These are phyloP conservation scores for Dendrobium nobile DNA, from an alignment of 106 monocot genomes.

Conservation along the genomic window DNA sequence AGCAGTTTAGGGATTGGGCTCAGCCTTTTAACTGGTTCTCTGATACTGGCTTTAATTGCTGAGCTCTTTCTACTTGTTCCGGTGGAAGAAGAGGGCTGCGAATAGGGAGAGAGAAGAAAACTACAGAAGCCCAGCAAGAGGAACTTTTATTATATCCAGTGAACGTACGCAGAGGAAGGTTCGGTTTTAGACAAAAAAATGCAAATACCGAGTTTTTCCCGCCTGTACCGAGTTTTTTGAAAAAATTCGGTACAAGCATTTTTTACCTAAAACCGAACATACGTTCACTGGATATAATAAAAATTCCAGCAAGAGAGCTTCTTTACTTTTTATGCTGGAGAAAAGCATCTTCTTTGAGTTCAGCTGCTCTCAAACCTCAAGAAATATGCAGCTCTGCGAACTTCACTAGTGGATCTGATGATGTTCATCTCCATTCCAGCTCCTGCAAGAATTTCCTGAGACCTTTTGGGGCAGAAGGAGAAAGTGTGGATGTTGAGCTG, in stretches of 20 bases:
- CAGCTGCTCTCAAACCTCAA: conserved; percentile 44
- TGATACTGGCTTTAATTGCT: conserved; percentile 47
- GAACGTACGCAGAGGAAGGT: no score
- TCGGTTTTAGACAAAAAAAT: no score
- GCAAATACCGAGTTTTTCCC: no score
- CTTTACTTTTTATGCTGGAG: conserved; percentile 46
- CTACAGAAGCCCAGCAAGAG: conserved; percentile 11
- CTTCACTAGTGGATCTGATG: conserved; percentile 3
- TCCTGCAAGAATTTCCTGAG: conserved; percentile 21
- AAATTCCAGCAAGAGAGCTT: conserved; percentile 30
- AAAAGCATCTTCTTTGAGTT: conserved; percentile 33
- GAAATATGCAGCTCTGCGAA: conserved; percentile 1
- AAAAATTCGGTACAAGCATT: no score
- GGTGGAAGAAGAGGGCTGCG: conserved; percentile 52
- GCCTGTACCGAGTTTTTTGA: no score
- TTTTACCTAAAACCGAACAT: no score
- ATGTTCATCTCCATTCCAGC: conserved; percentile 13
- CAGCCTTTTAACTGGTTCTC: conserved; percentile 37
- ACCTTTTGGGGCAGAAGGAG: conserved; percentile 28
- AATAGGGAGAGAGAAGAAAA: conserved; percentile 17
- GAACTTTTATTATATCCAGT: no score
- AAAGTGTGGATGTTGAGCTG: conserved; percentile 67
- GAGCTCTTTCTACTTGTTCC: conserved; percentile 77
- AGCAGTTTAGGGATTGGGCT: conserved; percentile 53
- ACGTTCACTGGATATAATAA: no score